Base-by-base conservation (phyloP, 1,284 basidiomycete genomes). In the Pseudozyma sp. region DNA sequence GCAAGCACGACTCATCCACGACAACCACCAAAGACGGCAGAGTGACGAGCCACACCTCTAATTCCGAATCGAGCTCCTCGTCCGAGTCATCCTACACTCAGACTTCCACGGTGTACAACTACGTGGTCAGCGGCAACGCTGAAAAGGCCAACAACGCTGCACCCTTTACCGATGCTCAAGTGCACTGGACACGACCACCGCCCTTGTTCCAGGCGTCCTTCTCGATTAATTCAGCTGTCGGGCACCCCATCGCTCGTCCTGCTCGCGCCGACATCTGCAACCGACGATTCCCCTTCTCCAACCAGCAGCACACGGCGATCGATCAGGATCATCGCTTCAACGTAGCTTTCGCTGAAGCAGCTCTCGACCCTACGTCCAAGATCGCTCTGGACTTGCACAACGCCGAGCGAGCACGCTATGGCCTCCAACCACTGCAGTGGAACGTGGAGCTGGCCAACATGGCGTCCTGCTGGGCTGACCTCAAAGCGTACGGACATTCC, bases 401-500 rank as follows among this genome's bases (percentile, higher is more conserved):
- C 30, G 24, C 19, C 7, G 72, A 75, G 46, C 48, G 72, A 1
- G 59, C 42, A 10, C 59, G 68, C 29, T 75, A 75, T 43, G 56
- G 58, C 6, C 45, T 67, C 8, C 40, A 11, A 2, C 49, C 50
- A 2, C 50, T 75, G 29, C 55, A 63, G 54, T 75, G 72, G 72
- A 75, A 65, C n/a, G 50, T 42, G 5, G 72, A 75, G 48, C 64
- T 75, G 7, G 72, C 72, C 64, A 69, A 75, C 51, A 70, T 75
- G 64, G 72, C 72, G 0, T 57, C 72, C 16, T 75, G 72, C 57
- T 75, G 72, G 72, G 68, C 72, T 13, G 72, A 75, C 16, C 61
- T 75, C 17, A 75, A 75, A 45, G 63, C 72, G 9, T 75, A 75
- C 40, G 72, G 72, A 13, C 72, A 75, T 47, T 75, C 72, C 29